Percentiles rank a stretch among this genome's conserved stretches.
phyloP scores from a whole-genome alignment of 1,284 basidiomycete species.

The Ustilago shanxiensis region DNA sequence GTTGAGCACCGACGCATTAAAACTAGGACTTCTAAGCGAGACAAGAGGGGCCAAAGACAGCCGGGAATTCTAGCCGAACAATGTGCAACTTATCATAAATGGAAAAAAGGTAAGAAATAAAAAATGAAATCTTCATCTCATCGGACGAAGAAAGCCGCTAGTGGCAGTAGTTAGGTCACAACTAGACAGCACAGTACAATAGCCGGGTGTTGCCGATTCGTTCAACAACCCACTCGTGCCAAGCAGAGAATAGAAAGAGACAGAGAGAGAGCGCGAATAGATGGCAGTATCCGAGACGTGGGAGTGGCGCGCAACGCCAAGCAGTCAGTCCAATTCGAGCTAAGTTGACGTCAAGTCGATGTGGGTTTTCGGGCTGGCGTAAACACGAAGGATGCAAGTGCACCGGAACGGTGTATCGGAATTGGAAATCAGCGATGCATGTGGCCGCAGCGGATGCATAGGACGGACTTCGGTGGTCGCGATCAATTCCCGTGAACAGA shows the following conservation, averaged over 20 bases:
- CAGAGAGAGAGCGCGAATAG: too few relatives aligned
- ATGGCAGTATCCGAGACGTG: too few relatives aligned
- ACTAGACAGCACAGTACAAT: too few relatives aligned
- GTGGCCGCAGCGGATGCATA: not conserved
- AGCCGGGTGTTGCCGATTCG: too few relatives aligned
- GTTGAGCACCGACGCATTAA: not conserved
- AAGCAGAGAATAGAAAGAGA: too few relatives aligned
- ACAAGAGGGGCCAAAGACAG: constrained; percentile 5
- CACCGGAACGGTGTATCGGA: constrained; percentile 5
- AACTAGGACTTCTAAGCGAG: not conserved
- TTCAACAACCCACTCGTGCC: too few relatives aligned
- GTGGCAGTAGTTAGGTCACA: too few relatives aligned
- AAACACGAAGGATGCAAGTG: not conserved
- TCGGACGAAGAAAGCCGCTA: too few relatives aligned
- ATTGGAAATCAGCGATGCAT: not conserved
- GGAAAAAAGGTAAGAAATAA: not conserved
- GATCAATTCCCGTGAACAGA: not conserved
- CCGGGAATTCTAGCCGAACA: constrained; percentile 1
- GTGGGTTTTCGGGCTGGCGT: not conserved
- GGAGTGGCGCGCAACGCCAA: too few relatives aligned
- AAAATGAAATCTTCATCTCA: too few relatives aligned
- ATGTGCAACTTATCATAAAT: not conserved
- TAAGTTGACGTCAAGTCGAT: not conserved
- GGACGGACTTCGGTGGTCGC: constrained; percentile 3
- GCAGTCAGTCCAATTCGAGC: too few relatives aligned